These are phyloP conservation scores for Xerocomellus dryophilus DNA, from an alignment of 768 basidiomycete species.

Conservation along the genomic window DNA sequence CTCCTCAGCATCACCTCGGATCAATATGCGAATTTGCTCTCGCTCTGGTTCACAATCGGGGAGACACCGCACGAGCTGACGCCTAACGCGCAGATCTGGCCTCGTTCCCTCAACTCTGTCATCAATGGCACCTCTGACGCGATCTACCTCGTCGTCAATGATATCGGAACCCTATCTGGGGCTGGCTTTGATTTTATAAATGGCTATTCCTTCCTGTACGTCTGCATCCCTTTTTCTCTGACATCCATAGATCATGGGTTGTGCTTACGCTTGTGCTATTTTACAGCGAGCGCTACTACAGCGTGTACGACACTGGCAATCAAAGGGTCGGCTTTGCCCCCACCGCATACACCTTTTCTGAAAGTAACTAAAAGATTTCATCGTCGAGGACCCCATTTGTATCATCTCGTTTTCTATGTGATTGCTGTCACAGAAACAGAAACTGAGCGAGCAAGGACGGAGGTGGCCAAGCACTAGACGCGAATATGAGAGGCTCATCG, in stretches of 20 bases:
- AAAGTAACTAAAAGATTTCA: not conserved
- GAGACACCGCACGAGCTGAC: constrained; percentile 10
- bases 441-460: too few relatives aligned
- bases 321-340: not conserved
- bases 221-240: not conserved
- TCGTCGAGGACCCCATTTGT: too few relatives aligned
- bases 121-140: constrained; percentile 22
- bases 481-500: too few relatives aligned
- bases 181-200: constrained; percentile 20
- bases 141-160: constrained; percentile 29
- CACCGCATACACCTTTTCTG: not conserved
- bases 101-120: constrained; percentile 26
- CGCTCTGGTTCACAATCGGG: constrained; percentile 26
- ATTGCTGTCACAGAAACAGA: too few relatives aligned
- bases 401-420: too few relatives aligned
- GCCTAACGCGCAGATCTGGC: constrained; percentile 33
- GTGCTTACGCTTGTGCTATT: not conserved
- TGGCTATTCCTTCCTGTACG: constrained; percentile 15
- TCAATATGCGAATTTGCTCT: constrained; percentile 24
- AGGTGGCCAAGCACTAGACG: too few relatives aligned
- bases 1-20: constrained; percentile 24
- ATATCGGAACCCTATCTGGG: constrained; percentile 13
- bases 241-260: not conserved
- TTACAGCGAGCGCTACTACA: not conserved
- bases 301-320: not conserved